Evolutionary conservation across 169 alveolate species (phyloP), one percentile per base, ranked within the genome.

Genomic region (Plasmodium coatneyi): DNA sequence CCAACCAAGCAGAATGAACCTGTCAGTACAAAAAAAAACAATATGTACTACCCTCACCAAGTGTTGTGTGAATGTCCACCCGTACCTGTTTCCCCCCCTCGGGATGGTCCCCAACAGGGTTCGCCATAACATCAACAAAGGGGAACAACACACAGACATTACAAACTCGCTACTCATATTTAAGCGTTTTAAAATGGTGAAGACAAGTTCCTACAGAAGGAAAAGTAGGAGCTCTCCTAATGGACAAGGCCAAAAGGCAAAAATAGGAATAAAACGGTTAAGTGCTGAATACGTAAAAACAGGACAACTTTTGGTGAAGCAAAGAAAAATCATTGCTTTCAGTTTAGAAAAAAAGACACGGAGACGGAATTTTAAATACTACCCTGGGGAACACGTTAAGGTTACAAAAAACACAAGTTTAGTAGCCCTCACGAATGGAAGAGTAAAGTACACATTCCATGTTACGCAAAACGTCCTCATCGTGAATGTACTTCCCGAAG

Each of bases 191-290:
- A 97, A 97, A 90, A 97, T 97, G 94, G 98, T 96, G 39, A 97
- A 96, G 92, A 96, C 96, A 0, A 96, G 97, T 16, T 96, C 98
- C n/a, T 97, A 97, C 81, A 93, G 96, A 16, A 95, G 98, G 16
- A 96, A 97, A n/a, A 90, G 97, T 22, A 92, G 98, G n/a, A 96
- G 98, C 30, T 97, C 98, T 3, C 98, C 98, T 6, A 96, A 97
- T 46, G 98, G 98, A 5, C 98, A 97, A 92, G 93, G 96, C 3
- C 95, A 92, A 83, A 97, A 97, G 92, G 98, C 98, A 0, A 97
- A 97, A 91, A 84, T 97, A 7, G 98, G 98, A 6, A 76, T 95
- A 16, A 92, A 95, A 80, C 94, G 98, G 14, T 92, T 97, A 32
- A 93, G 98, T 2, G 98, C 97, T 2, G 99, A 97, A 80, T 97